Percentiles rank a stretch among this genome's conserved stretches.
These are phyloP conservation scores for Dactylis glomerata DNA, from an alignment of 176 grass and related monocot species.

Conservation along the genomic window DNA sequence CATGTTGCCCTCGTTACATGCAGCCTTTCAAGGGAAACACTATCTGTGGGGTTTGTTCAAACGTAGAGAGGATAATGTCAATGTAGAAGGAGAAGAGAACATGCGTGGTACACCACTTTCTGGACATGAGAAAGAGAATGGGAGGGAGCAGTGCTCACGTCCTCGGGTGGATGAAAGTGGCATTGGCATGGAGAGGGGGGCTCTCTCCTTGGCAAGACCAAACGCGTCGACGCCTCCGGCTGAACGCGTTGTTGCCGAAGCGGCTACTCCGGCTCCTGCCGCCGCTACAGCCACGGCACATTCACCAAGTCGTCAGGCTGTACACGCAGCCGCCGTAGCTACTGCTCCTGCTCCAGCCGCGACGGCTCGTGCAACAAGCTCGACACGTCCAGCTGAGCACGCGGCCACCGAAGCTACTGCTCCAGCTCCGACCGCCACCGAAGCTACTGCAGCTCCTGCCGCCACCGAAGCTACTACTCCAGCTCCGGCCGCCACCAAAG, in stretches of 20 bases:
- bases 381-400: background rate
- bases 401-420: background rate
- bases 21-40: conserved; percentile 28
- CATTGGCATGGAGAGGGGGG: too few relatives aligned
- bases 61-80: background rate
- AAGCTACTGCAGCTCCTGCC: background rate
- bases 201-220: background rate
- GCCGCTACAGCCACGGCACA: background rate
- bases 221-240: background rate
- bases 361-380: background rate
- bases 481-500: too few relatives aligned
- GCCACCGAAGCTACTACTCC: too few relatives aligned
- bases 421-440: background rate
- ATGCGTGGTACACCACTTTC: background rate
- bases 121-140: background rate
- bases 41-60: conserved; percentile 58
- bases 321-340: background rate
- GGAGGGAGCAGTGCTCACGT: background rate
- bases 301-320: background rate
- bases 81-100: background rate
- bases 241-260: background rate
- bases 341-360: background rate
- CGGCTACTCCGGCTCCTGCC: background rate
- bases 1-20: background rate
- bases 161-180: background rate